Percentiles rank a stretch among this genome's conserved stretches.
Evolutionary conservation across 805 yeast genomes (phyloP).

Genomic region (Metschnikowia aberdeeniae): DNA sequence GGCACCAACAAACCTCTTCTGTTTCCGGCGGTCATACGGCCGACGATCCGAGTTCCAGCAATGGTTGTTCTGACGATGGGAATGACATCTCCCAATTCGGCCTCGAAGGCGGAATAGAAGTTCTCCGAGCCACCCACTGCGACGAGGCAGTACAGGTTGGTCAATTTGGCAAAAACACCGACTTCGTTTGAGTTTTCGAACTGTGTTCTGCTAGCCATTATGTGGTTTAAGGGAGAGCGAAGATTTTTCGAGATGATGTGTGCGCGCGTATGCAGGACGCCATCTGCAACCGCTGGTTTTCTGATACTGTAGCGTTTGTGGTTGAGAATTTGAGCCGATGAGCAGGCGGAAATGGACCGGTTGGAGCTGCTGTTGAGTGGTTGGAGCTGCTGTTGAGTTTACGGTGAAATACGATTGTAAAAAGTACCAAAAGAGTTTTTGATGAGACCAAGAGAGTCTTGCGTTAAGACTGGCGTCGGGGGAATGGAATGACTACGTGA

Average conservation of each 20-base stretch:
- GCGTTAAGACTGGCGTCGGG: no score
- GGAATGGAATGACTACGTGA: no score
- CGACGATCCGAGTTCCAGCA: constrained; percentile 96
- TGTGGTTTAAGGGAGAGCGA: constrained; percentile 2
- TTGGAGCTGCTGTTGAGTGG: no score
- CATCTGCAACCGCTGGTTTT: background rate
- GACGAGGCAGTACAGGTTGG: constrained; percentile 93
- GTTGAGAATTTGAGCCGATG: no score
- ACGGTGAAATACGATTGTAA: no score
- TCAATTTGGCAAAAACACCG: constrained; percentile 91
- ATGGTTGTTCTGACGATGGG: constrained; percentile 97
- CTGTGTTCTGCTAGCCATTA: constrained; percentile 69
- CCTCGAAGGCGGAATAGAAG: constrained; percentile 91
- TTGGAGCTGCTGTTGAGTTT: no score
- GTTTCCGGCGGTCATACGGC: constrained; percentile 98
- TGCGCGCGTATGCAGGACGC: background rate
- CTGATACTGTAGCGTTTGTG: no score
- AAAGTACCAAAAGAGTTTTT: no score
- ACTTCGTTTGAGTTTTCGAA: constrained; percentile 87
- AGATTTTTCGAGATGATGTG: background rate
- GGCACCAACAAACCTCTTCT: constrained; percentile 97
- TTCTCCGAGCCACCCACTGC: constrained; percentile 93
- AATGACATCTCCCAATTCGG: constrained; percentile 92
- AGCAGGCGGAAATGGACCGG: no score
- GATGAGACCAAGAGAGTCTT: no score